Base-by-base conservation (phyloP, 2,329 filamentous ascomycete species). In the Aspergillus ruber region DNA sequence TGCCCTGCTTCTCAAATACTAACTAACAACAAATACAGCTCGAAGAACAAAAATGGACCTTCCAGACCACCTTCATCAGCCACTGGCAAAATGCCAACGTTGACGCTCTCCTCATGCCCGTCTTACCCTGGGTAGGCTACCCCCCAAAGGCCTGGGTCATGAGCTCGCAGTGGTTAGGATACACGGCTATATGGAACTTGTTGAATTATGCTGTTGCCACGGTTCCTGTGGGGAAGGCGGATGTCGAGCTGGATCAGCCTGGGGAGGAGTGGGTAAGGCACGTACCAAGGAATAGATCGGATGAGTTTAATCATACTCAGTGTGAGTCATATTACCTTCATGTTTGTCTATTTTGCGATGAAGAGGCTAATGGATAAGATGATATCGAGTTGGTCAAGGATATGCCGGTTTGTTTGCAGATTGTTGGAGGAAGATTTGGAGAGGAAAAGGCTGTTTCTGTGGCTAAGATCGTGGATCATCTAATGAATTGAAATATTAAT, bases 271-370 rank as follows among this genome's bases (percentile, higher is more conserved):
- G 71, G 50, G 40, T 56, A 49, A 51, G 12, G 44, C 59, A 54
- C 63, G 48, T 47, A 56, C 59, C 67, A 0, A 59, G 72, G 45
- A 77, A 74, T 55, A 70, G 71, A 20, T 61, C 73, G 23, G 78
- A 81, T 55, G 60, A 58, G 47, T 73, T 73, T 23, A 75, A 78
- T 57, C 62, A 71, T 53, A 61, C 68, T 13, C 57, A 60, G 35
- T 58, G 56, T 57, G 47, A 39, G 56, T 46, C 18, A 32, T 27
- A 46, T 29, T 47, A 36, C 42, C 44, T 12, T 42, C 13, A 3
- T 32, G 3, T 32, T 10, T 10, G 29, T 33, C 13, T 32, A 9
- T 32, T 13, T 32, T 32, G 8, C 3, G 29, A 10, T 32, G 29
- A 32, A 10, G 13, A 32, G 6, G 18, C 33, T 23, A 1, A 13